Evolutionary conservation across 2,329 filamentous ascomycete species (phyloP), one percentile per base, ranked within the genome.

Genomic region (Plenodomus lindquistii): DNA sequence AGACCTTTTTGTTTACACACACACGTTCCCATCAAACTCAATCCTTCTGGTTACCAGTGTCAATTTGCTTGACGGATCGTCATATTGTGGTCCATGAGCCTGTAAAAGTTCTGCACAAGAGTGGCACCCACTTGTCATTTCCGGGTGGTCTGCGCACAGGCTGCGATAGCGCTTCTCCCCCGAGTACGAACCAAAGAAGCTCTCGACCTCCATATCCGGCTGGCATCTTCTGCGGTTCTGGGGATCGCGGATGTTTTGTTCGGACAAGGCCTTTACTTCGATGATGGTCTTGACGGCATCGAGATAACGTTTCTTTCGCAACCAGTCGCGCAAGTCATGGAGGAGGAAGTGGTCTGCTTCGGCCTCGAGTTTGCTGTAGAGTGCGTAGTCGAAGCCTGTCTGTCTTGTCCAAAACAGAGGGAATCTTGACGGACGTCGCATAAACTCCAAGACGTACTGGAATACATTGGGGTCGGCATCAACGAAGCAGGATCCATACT

Each of bases 391-490:
- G 43, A 70, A 67, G 0, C 62, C 60, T 31, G 59, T 63, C 18
- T 7, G n/a, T 2, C 44, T 40, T 55, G 47, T 64, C 73, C 57
- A 72, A 73, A 6, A 75, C 17, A 0, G 73, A 72, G 27, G 63
- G 57, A 3, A 63, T 57, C 2, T 63, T 60, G 4, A 55, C 62
- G 2, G 42, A 35, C 42, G 37, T 40, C 73, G 68, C 11, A 74
- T 60, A 46, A 67, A 75, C 0, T 55, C 52, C 2, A 75, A 59
- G 45, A 75, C 56, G 41, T 75, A 60, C 21, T 62, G 44, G 47
- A 76, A 76, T 7, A 70, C 31, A 1, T 54, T 39, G 1, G 64
- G 54, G 44, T 75, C 68, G 0, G 67, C 54, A 38, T 75, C 73
- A 40, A 76, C 43, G 54, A 74, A 75, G 50, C 66, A 66, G 0